These are phyloP conservation scores for Pelargonium fulgidum DNA, from an alignment of 441 rosid species.

Conservation along the genomic window DNA sequence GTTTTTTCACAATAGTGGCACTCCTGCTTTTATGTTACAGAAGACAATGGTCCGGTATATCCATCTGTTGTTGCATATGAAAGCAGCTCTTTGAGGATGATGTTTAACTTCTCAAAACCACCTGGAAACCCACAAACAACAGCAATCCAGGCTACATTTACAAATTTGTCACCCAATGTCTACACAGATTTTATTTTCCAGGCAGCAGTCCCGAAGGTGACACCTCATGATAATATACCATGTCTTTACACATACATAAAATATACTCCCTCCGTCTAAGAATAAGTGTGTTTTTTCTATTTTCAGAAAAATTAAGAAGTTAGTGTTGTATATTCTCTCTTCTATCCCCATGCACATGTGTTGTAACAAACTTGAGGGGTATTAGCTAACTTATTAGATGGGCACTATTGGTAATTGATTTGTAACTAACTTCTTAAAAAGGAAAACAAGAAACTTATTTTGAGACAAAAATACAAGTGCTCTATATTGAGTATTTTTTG, in stretches of 20 bases:
- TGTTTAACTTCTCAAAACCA: conserved; percentile 71
- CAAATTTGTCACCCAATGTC: conserved; percentile 54
- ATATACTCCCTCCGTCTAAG: not conserved
- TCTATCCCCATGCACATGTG: no score
- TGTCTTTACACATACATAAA: not conserved
- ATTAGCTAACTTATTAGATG: no score
- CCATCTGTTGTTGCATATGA: conserved; percentile 74
- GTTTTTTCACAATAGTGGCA: not conserved
- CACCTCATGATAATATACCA: conserved; percentile 15
- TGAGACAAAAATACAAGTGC: no score
- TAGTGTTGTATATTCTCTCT: no score
- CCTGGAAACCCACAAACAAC: conserved; percentile 72
- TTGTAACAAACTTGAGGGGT: no score
- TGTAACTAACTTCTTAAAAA: no score
- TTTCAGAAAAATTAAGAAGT: no score
- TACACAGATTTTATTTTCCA: conserved; percentile 80
- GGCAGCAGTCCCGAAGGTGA: conserved; percentile 99
- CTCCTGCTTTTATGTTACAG: conserved; percentile 36
- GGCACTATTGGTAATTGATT: no score
- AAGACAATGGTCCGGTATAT: conserved; percentile 65
- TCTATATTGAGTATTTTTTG: no score
- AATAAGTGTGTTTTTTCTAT: no score
- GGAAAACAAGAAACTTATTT: no score
- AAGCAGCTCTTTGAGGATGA: conserved; percentile 73
- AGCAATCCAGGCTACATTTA: conserved; percentile 61